phyloP scores from a whole-genome alignment of 441 rosid genomes.

The Melianthus villosus region DNA sequence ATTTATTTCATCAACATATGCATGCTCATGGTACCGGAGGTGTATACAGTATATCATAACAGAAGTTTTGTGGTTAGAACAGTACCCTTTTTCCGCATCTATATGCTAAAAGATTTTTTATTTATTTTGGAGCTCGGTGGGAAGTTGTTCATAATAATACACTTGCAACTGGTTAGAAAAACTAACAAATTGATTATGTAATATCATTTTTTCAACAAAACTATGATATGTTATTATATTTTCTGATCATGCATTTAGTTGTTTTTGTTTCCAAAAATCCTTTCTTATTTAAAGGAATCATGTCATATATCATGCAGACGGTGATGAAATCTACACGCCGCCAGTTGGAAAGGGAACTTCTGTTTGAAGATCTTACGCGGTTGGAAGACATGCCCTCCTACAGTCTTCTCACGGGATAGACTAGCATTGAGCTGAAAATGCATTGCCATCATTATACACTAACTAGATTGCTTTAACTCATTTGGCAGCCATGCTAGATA shows the following conservation, averaged over 20 bases:
- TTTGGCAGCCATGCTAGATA: too few species aligned
- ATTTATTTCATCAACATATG: neutral
- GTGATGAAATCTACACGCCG: slow-evolving; percentile 91
- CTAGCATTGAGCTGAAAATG: too few species aligned
- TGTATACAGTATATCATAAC: neutral
- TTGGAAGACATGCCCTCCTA: slow-evolving; percentile 78
- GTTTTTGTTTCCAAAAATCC: neutral
- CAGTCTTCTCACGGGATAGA: slow-evolving; percentile 41
- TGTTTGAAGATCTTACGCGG: slow-evolving; percentile 46
- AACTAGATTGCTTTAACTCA: too few species aligned
- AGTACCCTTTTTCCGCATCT: too few species aligned
- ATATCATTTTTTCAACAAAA: too few species aligned
- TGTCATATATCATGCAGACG: slow-evolving; percentile 48
- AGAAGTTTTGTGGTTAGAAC: neutral
- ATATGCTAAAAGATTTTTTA: too few species aligned
- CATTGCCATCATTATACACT: too few species aligned
- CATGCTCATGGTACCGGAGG: neutral
- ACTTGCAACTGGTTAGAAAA: too few species aligned
- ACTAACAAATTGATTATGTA: too few species aligned
- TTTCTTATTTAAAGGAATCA: neutral
- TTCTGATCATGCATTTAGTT: neutral
- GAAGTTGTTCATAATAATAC: too few species aligned
- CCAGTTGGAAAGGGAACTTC: slow-evolving; percentile 77
- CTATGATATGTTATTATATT: too few species aligned
- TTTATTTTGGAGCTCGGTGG: too few species aligned